Percentiles rank a stretch among this genome's conserved stretches.
phyloP scores from a whole-genome alignment of 1,284 basidiomycete genomes.

The Ustilago nuda region DNA sequence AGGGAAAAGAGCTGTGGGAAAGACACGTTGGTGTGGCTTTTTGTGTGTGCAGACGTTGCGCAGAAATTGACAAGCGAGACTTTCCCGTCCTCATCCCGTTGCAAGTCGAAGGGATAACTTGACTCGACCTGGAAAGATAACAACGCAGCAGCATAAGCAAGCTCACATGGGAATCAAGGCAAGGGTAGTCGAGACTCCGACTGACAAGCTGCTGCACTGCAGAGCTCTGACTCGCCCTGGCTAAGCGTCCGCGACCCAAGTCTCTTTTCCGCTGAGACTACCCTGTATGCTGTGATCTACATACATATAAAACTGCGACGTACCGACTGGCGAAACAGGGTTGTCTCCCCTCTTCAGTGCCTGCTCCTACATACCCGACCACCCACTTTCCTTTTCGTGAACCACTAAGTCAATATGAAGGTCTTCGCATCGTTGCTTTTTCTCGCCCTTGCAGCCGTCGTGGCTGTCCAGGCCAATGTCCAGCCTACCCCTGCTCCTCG shows the following conservation, averaged over 20 bases:
- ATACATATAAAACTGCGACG: background rate
- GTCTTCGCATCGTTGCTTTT: conserved; percentile 34
- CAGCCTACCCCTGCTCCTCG: conserved; percentile 38
- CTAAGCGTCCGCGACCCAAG: background rate
- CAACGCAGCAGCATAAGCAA: background rate
- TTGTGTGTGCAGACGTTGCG: background rate
- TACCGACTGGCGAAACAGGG: background rate
- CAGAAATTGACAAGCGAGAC: conserved; percentile 9
- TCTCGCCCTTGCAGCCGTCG: conserved; percentile 23
- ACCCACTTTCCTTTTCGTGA: background rate
- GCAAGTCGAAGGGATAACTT: background rate
- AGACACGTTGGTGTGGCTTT: background rate
- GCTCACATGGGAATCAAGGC: background rate
- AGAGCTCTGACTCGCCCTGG: background rate
- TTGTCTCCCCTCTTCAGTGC: background rate
- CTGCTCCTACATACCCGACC: background rate
- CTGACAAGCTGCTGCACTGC: background rate
- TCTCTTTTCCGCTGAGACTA: background rate
- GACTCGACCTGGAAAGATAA: background rate
- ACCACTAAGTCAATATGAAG: conserved; percentile 19
- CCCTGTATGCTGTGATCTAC: background rate
- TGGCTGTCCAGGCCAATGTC: conserved; percentile 30
- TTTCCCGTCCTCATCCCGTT: conserved; percentile 10
- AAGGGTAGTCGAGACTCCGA: background rate
- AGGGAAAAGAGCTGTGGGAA: background rate